A percentile compares a stretch with the other conserved stretches of the same genome.
Evolutionary conservation across 495 filamentous ascomycete genomes (phyloP).

Genomic region (Neurospora sp.): DNA sequence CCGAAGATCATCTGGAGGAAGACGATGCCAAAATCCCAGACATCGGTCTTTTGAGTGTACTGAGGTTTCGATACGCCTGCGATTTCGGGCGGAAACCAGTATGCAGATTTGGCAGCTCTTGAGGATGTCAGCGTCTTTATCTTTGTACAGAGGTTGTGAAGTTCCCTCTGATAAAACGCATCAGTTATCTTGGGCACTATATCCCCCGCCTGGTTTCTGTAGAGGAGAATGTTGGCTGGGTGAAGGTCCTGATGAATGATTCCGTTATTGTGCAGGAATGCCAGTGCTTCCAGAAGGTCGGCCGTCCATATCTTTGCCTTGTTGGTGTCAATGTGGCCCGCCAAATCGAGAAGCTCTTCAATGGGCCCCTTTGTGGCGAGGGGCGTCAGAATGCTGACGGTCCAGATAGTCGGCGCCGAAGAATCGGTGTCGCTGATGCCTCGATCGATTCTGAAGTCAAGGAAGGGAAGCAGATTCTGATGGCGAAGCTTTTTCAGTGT

Average conservation of each 20-base stretch:
- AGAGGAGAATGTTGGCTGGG: conserved; percentile 63
- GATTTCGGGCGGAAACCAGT: conserved; percentile 78
- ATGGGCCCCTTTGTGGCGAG: conserved; percentile 75
- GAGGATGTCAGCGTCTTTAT: conserved; percentile 33
- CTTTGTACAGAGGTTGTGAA: conserved; percentile 47
- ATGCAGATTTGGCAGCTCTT: conserved; percentile 57
- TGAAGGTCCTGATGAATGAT: conserved; percentile 74
- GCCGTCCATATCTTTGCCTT: conserved; percentile 77
- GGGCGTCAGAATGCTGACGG: conserved; percentile 70
- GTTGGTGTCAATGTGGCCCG: conserved; percentile 58
- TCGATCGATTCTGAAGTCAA: conserved; percentile 68
- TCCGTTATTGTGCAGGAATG: conserved; percentile 74
- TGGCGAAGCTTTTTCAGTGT: conserved; percentile 62
- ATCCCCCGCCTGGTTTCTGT: conserved; percentile 45
- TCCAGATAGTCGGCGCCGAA: conserved; percentile 44
- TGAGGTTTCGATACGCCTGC: conserved; percentile 47
- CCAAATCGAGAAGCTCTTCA: conserved; percentile 67
- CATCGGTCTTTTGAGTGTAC: conserved; percentile 71
- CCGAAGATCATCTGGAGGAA: conserved; percentile 95
- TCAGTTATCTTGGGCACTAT: conserved; percentile 58
- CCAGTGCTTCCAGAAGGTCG: conserved; percentile 81
- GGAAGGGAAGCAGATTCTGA: conserved; percentile 62
- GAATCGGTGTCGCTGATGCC: conserved; percentile 30
- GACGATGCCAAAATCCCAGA: conserved; percentile 88
- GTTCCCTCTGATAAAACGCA: conserved; percentile 52